These are phyloP conservation scores for Turritis glabra DNA, from an alignment of 345 rosid genomes.

Conservation along the genomic window DNA sequence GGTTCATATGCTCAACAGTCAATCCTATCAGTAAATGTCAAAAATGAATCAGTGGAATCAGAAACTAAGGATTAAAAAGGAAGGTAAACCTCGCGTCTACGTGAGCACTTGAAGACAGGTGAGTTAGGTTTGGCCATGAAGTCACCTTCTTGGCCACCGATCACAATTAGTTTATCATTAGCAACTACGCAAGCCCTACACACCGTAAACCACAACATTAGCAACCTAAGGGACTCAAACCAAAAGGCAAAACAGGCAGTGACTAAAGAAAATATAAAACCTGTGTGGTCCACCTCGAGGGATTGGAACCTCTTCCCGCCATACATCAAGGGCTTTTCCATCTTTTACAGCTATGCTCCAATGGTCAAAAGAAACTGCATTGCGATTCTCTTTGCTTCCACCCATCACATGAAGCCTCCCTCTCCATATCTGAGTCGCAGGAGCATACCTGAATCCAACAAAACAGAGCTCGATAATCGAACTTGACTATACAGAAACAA, in stretches of 20 bases:
- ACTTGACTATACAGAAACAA: background rate
- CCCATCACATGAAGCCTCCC: slow-evolving; percentile 94
- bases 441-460: slow-evolving; percentile 65
- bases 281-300: slow-evolving; percentile 97
- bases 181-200: slow-evolving; percentile 64
- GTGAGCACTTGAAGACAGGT: slow-evolving; percentile 81
- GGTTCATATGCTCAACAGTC: background rate
- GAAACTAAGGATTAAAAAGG: background rate
- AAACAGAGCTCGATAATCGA: background rate
- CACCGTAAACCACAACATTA: background rate
- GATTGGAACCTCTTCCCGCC: slow-evolving; percentile 67
- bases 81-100: slow-evolving; percentile 64
- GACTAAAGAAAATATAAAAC: slow-evolving; percentile 34
- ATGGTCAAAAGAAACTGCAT: slow-evolving; percentile 71
- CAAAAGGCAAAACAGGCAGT: background rate
- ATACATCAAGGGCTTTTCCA: slow-evolving; percentile 66
- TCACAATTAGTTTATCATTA: slow-evolving; percentile 54
- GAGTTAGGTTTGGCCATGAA: slow-evolving; percentile 90
- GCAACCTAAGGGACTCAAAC: background rate
- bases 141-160: slow-evolving; percentile 95
- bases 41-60: background rate
- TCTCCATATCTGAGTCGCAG: slow-evolving; percentile 92
- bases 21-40: background rate
- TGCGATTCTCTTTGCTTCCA: slow-evolving; percentile 84
- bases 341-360: slow-evolving; percentile 86